These are phyloP conservation scores for Fonsecaea multimorphosa DNA, from an alignment of 2,329 filamentous ascomycete species.

Conservation along the genomic window DNA sequence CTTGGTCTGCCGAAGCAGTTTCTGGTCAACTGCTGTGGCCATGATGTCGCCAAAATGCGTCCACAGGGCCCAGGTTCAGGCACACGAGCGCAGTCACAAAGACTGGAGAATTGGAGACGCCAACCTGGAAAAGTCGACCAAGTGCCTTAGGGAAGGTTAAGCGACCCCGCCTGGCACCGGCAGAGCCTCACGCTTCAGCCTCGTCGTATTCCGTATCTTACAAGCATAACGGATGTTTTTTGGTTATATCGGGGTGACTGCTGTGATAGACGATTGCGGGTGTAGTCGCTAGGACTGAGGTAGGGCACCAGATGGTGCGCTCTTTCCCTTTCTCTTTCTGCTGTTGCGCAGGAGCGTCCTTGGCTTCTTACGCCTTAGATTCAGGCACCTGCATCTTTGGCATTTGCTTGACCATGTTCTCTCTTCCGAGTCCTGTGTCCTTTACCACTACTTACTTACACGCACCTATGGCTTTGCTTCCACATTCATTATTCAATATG, in stretches of 20 bases:
- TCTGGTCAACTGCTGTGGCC: slow-evolving; percentile 78
- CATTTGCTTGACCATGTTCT: neutral
- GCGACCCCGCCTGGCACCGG: slow-evolving; percentile 16
- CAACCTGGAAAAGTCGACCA: slow-evolving; percentile 4
- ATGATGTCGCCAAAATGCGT: slow-evolving; percentile 22
- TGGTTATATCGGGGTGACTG: neutral
- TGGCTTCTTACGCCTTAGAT: neutral
- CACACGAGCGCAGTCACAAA: neutral
- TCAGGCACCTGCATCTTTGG: neutral
- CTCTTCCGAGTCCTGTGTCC: neutral
- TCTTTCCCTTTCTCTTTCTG: neutral
- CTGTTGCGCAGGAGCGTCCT: neutral
- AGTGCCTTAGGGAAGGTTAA: slow-evolving; percentile 27
- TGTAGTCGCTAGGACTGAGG: neutral
- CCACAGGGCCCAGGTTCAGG: neutral
- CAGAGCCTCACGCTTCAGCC: slow-evolving; percentile 4
- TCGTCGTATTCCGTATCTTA: neutral
- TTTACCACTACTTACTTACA: neutral
- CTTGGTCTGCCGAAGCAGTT: slow-evolving; percentile 87
- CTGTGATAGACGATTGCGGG: neutral
- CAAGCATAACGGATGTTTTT: neutral
- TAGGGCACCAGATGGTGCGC: neutral
- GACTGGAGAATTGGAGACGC: neutral
- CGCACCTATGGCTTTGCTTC: slow-evolving; percentile 7
- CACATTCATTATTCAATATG: slow-evolving; percentile 24